Evolutionary conservation across 148 eudicot genomes (phyloP).

Genomic region (Cornus kousa): DNA sequence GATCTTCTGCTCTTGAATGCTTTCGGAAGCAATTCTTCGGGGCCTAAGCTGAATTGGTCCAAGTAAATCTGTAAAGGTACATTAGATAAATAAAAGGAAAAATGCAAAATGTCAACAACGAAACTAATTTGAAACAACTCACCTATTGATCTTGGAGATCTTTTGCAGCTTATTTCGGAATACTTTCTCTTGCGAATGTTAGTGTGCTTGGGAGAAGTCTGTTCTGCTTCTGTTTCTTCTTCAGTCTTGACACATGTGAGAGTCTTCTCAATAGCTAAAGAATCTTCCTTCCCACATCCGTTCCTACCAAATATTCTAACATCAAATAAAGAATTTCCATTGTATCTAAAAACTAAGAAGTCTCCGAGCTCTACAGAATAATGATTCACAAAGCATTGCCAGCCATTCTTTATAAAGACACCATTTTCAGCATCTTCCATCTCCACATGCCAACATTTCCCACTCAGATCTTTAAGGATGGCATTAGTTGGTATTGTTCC

Average conservation of each 20-base stretch:
- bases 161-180: not conserved
- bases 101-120: not conserved
- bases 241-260: not conserved
- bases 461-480: too few species aligned
- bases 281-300: slow-evolving; percentile 24
- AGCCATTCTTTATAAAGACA: slow-evolving; percentile 10
- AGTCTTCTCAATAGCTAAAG: not conserved
- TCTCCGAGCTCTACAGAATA: slow-evolving; percentile 12
- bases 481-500: too few species aligned
- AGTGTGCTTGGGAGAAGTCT: not conserved
- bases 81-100: not conserved
- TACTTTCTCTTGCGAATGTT: not conserved
- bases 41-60: not conserved
- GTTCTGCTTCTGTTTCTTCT: slow-evolving; percentile 9
- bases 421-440: too few species aligned
- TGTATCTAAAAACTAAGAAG: slow-evolving; percentile 21
- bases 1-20: not conserved
- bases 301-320: slow-evolving; percentile 23
- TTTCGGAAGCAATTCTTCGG: not conserved
- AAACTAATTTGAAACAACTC: not conserved
- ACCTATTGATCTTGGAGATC: slow-evolving; percentile 1
- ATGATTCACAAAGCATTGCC: slow-evolving; percentile 23
- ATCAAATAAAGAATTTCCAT: slow-evolving; percentile 8
- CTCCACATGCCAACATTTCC: too few species aligned
- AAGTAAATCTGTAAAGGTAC: not conserved